A percentile compares a stretch with the other conserved stretches of the same genome.
Evolutionary conservation across 2,329 filamentous ascomycete genomes (phyloP).

Genomic region (Microdochium paspali): DNA sequence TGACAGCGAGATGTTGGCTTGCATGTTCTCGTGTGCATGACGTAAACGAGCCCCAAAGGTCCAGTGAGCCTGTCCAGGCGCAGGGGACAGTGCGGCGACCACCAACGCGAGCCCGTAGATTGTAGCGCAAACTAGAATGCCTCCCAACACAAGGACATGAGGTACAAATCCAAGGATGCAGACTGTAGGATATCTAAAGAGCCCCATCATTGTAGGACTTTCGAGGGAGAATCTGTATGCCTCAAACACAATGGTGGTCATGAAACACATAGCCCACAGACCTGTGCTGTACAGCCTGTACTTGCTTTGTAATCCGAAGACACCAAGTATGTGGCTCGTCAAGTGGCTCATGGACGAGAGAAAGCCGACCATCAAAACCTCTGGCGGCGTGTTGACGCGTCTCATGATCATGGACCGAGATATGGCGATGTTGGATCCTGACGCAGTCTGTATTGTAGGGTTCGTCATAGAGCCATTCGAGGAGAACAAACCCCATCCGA

Average conservation of each 20-base stretch:
- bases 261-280: slow-evolving; percentile 85
- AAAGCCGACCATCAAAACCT: slow-evolving; percentile 77
- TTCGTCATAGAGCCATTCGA: slow-evolving; percentile 31
- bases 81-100: slow-evolving; percentile 59
- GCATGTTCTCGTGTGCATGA: slow-evolving; percentile 78
- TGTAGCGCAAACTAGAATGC: slow-evolving; percentile 63
- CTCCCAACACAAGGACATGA: slow-evolving; percentile 75
- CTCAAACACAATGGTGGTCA: slow-evolving; percentile 75
- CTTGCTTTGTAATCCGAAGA: slow-evolving; percentile 69
- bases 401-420: slow-evolving; percentile 62
- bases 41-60: slow-evolving; percentile 49
- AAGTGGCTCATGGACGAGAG: slow-evolving; percentile 86
- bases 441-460: slow-evolving; percentile 31
- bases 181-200: slow-evolving; percentile 84
- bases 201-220: slow-evolving; percentile 50
- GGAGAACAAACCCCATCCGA: slow-evolving; percentile 58
- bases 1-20: slow-evolving; percentile 79
- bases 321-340: slow-evolving; percentile 71
- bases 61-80: slow-evolving; percentile 2
- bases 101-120: slow-evolving; percentile 74
- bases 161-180: slow-evolving; percentile 93
- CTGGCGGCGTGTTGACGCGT: slow-evolving; percentile 78
- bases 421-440: slow-evolving; percentile 34
- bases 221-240: slow-evolving; percentile 53
- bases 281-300: slow-evolving; percentile 81